These are phyloP conservation scores for Mycena belliarum DNA, from an alignment of 768 basidiomycete species.

Conservation along the genomic window DNA sequence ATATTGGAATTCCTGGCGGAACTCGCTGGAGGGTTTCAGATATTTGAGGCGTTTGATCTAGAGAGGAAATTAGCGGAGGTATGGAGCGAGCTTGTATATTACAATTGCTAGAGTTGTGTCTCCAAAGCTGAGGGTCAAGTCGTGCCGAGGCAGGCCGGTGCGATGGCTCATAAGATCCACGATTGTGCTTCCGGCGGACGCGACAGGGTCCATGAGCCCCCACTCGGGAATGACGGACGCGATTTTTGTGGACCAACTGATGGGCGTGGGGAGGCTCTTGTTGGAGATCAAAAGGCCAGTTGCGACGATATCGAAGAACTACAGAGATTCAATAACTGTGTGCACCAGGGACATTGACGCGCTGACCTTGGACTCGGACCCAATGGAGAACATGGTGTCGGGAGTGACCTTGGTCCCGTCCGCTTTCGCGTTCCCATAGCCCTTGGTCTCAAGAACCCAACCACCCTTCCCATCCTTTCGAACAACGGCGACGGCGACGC, in stretches of 20 bases:
- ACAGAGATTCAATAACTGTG: background rate
- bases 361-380: background rate
- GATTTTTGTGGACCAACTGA: background rate
- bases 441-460: background rate
- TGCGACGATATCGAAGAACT: background rate
- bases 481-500: background rate
- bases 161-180: slow-evolving; percentile 27
- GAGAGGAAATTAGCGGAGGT: too few relatives aligned
- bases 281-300: background rate
- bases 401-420: background rate
- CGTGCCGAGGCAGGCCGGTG: slow-evolving; percentile 26
- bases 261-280: background rate
- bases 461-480: background rate
- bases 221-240: background rate
- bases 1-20: slow-evolving; percentile 32
- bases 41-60: slow-evolving; percentile 23
- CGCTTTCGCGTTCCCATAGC: background rate
- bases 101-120: background rate
- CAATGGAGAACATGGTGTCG: background rate
- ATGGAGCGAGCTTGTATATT: too few relatives aligned
- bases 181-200: background rate
- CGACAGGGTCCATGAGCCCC: background rate
- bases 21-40: slow-evolving; percentile 30
- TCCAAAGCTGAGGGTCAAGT: slow-evolving; percentile 1
- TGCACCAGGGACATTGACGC: background rate